Percentiles rank a stretch among this genome's conserved stretches.
phyloP scores from a whole-genome alignment of 108 stramenopile genomes.

The Stephanodiscus minutulus region DNA sequence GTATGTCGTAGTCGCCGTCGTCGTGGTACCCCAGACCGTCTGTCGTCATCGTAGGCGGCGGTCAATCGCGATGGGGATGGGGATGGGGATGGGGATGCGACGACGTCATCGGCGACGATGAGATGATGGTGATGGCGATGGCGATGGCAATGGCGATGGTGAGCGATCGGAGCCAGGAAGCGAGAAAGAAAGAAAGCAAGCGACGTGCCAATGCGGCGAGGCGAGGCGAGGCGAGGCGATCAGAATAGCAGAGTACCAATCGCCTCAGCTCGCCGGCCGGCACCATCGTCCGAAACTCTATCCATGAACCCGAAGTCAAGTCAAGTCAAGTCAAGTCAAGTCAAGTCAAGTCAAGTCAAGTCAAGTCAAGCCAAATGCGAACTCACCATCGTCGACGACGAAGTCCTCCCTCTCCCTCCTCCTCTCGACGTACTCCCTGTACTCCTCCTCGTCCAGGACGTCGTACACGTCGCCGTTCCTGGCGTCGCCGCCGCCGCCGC shows the following conservation, averaged over 20 bases:
- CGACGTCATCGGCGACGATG: no score
- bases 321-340: no score
- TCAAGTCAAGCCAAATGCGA: no score
- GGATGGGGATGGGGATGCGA: no score
- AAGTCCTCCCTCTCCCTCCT: conserved; percentile 95
- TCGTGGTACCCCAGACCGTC: conserved; percentile 98
- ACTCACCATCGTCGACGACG: conserved; percentile 96
- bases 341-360: no score
- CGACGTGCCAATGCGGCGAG: background rate
- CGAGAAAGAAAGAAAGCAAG: conserved; percentile 3
- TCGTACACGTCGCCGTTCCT: conserved; percentile 87
- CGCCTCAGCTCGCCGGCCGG: no score
- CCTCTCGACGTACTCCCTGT: conserved; percentile 77
- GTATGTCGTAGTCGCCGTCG: conserved; percentile 94
- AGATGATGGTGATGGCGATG: background rate
- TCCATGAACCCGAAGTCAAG: no score
- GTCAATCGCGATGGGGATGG: background rate
- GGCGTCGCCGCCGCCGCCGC: conserved; percentile 35
- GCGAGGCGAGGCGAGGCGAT: no score
- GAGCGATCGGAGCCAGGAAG: background rate
- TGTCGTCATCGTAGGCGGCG: conserved; percentile 16
- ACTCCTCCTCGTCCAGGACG: conserved; percentile 85
- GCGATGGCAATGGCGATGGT: background rate
- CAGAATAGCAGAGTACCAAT: no score
- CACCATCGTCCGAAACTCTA: no score